A percentile compares a stretch with the other conserved stretches of the same genome.
Conservation (phyloP, 169 alveolate genomes). For the Toxoplasma gondii region DNA sequence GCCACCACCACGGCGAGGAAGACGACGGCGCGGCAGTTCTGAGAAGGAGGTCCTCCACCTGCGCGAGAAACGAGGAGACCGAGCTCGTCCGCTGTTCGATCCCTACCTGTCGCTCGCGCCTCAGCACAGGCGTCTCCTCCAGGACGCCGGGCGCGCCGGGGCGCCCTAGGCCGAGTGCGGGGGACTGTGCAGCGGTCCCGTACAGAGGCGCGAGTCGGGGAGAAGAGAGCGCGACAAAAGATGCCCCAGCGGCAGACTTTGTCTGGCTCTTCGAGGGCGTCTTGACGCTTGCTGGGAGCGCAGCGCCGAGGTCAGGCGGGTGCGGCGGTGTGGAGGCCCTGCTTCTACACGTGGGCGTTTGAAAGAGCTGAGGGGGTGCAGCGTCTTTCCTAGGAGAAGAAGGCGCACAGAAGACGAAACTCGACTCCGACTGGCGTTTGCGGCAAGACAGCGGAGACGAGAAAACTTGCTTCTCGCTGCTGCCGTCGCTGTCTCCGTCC, state of each 20-base stretch:
- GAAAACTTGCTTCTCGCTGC: background rate
- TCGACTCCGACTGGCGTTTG: too few relatives aligned
- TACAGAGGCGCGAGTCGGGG: background rate
- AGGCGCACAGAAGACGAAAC: background rate
- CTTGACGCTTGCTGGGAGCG: background rate
- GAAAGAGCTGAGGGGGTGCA: background rate
- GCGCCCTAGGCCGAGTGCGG: background rate
- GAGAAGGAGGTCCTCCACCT: background rate
- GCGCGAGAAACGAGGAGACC: background rate
- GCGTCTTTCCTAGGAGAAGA: background rate
- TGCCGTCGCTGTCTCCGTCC: background rate
- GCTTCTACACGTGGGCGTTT: background rate
- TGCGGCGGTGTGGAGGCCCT: background rate
- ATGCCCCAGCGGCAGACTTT: background rate
- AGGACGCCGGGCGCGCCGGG: background rate
- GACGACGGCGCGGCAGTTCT: background rate
- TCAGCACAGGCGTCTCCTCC: background rate
- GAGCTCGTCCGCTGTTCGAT: background rate
- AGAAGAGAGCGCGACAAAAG: background rate
- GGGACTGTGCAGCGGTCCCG: background rate
- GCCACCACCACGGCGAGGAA: background rate
- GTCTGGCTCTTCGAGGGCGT: background rate
- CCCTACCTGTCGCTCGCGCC: background rate
- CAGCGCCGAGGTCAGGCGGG: background rate
- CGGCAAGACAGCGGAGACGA: background rate